Base-by-base conservation (phyloP, 225 moss, liverwort and hornwort genomes). In the Lunularia cruciata region DNA sequence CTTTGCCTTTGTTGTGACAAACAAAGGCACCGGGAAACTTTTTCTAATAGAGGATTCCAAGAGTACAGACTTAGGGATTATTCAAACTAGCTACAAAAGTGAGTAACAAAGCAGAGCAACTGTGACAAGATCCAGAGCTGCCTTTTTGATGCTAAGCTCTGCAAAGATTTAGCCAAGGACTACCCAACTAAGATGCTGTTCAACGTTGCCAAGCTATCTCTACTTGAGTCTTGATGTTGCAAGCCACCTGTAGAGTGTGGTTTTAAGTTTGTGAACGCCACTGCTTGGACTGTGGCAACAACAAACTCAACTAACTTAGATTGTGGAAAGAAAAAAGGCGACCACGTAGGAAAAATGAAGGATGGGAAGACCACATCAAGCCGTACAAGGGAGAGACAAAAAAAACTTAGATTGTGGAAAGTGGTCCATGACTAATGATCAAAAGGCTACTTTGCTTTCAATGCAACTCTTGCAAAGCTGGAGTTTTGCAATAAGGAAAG, bases 201-300 rank as follows among this genome's bases (percentile, higher is more conserved):
- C 63, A 57, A 86, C 62, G 57, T 73, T 3, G 86, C 92, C 0
- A 49, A 65, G 38, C 90, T 92, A 14, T 75, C 88, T 30, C 88
- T 90, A 37, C 74, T 88, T 6, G 79, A 92, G 92, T 90, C 90
- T 60, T 90, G 92, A 60, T 92, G 90, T 75, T 92, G 90, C 83
- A 90, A 90, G 68, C 92, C 4, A 88, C 65, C 62, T 58, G n/a
- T n/a, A n/a, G n/a, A n/a, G n/a, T n/a, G n/a, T n/a, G n/a, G n/a
- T n/a, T n/a, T n/a, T n/a, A n/a, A 33, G 4, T 90, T 70, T 52
- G 60, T 55, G 42, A 84, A 42, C 64, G 81, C 86, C 35, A 92
- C 84, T 0, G 8, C 0, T 0, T 92, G 90, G 92, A 64, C 0
- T 32, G 73, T 62, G 56, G 15, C 38, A 52, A 63, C 60, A 15